These are phyloP conservation scores for Penicillium sp. DNA, from an alignment of 2,329 filamentous ascomycete genomes.

Conservation along the genomic window DNA sequence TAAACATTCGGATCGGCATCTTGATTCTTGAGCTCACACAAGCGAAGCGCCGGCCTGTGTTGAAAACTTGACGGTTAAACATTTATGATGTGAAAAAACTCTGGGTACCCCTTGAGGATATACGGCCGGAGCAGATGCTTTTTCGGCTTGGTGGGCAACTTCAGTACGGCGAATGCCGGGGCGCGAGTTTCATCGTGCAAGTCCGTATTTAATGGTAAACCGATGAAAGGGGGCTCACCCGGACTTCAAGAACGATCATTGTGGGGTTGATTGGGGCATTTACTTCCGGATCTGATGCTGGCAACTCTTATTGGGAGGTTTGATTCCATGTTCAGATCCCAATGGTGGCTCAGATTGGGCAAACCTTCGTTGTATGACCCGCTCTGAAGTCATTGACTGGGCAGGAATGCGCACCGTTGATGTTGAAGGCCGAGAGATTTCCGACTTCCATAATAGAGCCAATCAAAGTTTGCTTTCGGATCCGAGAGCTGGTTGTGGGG, in stretches of 20 bases:
- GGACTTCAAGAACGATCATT: slow-evolving; percentile 6
- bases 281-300: neutral
- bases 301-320: neutral
- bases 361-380: neutral
- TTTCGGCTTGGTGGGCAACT: slow-evolving; percentile 1
- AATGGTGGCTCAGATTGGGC: slow-evolving; percentile 6
- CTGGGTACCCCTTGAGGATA: neutral
- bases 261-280: neutral
- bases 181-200: neutral
- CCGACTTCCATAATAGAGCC: neutral
- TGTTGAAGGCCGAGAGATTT: neutral
- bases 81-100: neutral
- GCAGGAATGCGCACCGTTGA: neutral
- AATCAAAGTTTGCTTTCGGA: neutral
- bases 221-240: neutral
- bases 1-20: slow-evolving; percentile 10
- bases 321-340: neutral
- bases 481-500: slow-evolving; percentile 1
- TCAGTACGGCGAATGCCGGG: slow-evolving; percentile 6
- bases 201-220: neutral
- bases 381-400: neutral
- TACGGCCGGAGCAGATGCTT: neutral
- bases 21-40: neutral
- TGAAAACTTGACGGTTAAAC: slow-evolving; percentile 1
- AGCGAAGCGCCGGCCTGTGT: neutral